Base-by-base conservation (phyloP, 1,284 basidiomycete species). In the Pyrrhoderma lamaoense region DNA sequence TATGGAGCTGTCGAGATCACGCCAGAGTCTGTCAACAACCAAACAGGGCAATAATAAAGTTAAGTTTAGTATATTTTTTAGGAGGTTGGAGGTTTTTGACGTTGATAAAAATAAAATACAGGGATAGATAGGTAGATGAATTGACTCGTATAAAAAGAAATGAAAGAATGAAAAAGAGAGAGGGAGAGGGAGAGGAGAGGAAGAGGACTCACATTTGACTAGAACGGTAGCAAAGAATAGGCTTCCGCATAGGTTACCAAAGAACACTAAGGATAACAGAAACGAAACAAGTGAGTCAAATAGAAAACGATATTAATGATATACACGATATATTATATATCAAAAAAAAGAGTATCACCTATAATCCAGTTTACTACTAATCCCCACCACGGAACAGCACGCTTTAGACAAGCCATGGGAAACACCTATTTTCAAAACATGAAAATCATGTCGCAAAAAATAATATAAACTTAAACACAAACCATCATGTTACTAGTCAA, bases 401-500 rank as follows among this genome's bases (percentile, higher is more conserved):
- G 66, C 59, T 76, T 84, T 38, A 77, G 57, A 16, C 76, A 64
- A 21, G 80, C 82, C 79, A 87, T 86, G 3, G 84, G 81, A 56
- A 82, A 80, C 8, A 76, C 73, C 82, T 52, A 19, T 40, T n/a
- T n/a, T n/a, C n/a, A n/a, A n/a, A n/a, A n/a, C 38, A 16, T 22
- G 5, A 39, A 3, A 40, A 31, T 8, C 19, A 36, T 22, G 37
- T 34, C 9, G 2, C 11, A 9, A 43, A 36, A 51, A 22, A 51
- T 23, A 36, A 35, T 8, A 5, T 23, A 44, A 36, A 19, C 11
- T 8, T 22, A 40, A 40, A 40, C 14, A n/a, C 38, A 16, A 56
- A 85, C 82, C 82, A 87, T 78, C 76, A 87, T 80, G 61, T 85
- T 85, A 59, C 83, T 85, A 51, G 84, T 87, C 42, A 87, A 64